Percentiles rank a stretch among this genome's conserved stretches.
Conservation (phyloP, 2,329 filamentous ascomycete genomes). For the Myriosclerotinia curreyana region DNA sequence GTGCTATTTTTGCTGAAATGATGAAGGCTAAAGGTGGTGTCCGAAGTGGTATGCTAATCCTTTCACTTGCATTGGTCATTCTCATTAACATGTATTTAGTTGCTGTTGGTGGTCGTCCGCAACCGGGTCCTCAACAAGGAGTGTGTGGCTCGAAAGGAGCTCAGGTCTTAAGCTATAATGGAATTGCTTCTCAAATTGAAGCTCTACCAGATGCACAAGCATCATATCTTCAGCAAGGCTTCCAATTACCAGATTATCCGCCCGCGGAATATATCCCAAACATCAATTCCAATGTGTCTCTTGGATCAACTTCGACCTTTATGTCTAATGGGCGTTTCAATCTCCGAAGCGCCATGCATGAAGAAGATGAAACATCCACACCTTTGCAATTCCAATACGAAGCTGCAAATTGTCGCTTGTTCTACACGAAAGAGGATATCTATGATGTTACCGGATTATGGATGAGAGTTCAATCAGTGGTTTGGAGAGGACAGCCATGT, state of each 20-base stretch:
- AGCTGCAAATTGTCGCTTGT: conserved; percentile 59
- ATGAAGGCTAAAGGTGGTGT: conserved; percentile 46
- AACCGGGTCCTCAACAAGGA: conserved; percentile 54
- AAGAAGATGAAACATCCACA: conserved; percentile 33
- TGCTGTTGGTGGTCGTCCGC: conserved; percentile 52
- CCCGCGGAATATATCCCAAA: conserved; percentile 42
- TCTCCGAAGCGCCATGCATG: conserved; percentile 35
- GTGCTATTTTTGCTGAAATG: conserved; percentile 55
- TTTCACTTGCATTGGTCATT: not conserved
- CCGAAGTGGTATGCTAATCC: conserved; percentile 9
- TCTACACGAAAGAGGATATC: conserved; percentile 49
- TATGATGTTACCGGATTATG: conserved; percentile 47
- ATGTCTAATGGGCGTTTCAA: conserved; percentile 30
- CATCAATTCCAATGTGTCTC: not conserved
- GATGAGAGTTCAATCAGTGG: conserved; percentile 44
- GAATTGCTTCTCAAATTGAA: not conserved
- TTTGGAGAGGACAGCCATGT: conserved; percentile 43
- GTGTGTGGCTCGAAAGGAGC: conserved; percentile 62
- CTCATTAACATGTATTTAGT: conserved; percentile 45
- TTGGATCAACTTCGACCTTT: not conserved
- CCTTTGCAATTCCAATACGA: conserved; percentile 61
- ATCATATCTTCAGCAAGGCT: not conserved
- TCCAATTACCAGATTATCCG: conserved; percentile 25
- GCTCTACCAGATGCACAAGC: conserved; percentile 3
- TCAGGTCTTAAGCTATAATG: conserved; percentile 31